Percentiles rank a stretch among this genome's conserved stretches.
phyloP scores from a whole-genome alignment of 305 asterid genomes.

The Lippia alba region DNA sequence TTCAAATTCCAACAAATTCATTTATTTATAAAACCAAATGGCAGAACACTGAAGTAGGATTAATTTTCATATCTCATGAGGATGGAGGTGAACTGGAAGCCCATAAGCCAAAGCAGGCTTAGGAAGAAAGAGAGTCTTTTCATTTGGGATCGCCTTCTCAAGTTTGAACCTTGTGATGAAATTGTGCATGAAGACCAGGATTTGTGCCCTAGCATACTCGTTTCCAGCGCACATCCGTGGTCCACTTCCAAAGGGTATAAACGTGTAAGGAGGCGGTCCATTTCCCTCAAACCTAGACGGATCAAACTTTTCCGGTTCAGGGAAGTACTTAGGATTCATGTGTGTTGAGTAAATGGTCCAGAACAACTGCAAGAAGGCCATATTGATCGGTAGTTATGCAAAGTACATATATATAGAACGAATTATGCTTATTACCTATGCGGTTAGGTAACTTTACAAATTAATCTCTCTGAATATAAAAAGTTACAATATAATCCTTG shows the following conservation, averaged over 20 bases:
- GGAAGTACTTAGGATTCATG: conserved; percentile 51
- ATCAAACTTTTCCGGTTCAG: conserved; percentile 51
- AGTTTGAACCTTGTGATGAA: conserved; percentile 50
- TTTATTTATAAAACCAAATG: too few species aligned
- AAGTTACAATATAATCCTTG: too few species aligned
- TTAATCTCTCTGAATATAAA: too few species aligned
- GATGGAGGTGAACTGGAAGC: conserved; percentile 52
- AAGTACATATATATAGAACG: too few species aligned
- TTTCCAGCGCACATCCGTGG: conserved; percentile 48
- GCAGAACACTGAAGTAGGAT: background rate
- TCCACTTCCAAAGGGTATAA: conserved; percentile 51
- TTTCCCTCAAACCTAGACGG: conserved; percentile 53
- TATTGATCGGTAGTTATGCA: background rate
- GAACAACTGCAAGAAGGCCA: conserved; percentile 38
- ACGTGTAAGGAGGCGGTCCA: conserved; percentile 54
- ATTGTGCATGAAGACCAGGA: conserved; percentile 56
- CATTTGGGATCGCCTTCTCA: conserved; percentile 47
- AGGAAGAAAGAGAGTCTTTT: conserved; percentile 49
- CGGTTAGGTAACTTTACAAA: too few species aligned
- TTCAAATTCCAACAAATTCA: too few species aligned
- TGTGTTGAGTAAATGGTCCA: conserved; percentile 57
- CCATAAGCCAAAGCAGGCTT: conserved; percentile 50
- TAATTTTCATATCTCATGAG: conserved; percentile 40
- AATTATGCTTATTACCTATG: too few species aligned
- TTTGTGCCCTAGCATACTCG: conserved; percentile 48